Percentiles rank a stretch among this genome's conserved stretches.
Conservation (phyloP, 179 eudicot species). For the Spinacia oleracea region DNA sequence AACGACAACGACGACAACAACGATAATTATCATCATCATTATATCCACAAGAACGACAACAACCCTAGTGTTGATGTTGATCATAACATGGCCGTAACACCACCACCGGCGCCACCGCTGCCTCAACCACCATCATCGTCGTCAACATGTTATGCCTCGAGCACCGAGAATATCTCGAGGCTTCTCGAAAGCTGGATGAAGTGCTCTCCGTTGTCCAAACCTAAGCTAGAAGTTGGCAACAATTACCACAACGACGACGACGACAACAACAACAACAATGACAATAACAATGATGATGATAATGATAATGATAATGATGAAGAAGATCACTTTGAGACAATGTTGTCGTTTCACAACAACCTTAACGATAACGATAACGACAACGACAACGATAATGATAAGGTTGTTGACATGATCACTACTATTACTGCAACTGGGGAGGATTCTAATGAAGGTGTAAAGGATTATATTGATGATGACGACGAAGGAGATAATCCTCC, state of each 20-base stretch:
- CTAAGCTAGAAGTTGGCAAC: neutral
- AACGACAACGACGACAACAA: neutral
- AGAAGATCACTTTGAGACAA: slow-evolving; percentile 24
- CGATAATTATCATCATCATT: slow-evolving; percentile 6
- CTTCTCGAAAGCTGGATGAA: slow-evolving; percentile 50
- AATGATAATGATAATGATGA: neutral
- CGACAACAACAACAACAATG: neutral
- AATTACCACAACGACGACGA: neutral
- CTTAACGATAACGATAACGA: too few species aligned
- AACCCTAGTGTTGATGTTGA: neutral
- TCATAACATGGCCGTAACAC: neutral
- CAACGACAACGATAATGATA: too few species aligned
- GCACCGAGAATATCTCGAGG: slow-evolving; percentile 52
- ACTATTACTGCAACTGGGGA: slow-evolving; percentile 14
- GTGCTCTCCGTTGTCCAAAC: slow-evolving; percentile 23
- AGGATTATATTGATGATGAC: neutral
- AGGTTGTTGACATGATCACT: neutral
- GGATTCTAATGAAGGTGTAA: slow-evolving; percentile 1
- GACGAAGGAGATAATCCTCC: slow-evolving; percentile 33
- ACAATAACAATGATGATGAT: neutral
- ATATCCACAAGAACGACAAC: neutral
- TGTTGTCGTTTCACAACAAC: slow-evolving; percentile 22
- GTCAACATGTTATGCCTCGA: slow-evolving; percentile 38
- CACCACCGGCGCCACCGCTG: neutral
- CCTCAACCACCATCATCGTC: neutral